Conservation (phyloP, 805 yeast species). For the Wickerhamomyces silvicola region DNA sequence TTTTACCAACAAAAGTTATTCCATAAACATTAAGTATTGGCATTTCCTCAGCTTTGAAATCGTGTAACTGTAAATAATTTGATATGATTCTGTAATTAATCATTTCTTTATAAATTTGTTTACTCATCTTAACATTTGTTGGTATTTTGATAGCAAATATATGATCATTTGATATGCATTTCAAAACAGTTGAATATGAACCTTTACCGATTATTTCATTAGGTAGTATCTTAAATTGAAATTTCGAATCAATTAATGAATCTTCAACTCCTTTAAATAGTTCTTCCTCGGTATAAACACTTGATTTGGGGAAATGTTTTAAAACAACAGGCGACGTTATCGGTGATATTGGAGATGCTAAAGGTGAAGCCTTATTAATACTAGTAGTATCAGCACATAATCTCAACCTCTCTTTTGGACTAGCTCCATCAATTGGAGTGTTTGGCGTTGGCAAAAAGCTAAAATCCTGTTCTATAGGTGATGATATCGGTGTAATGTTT, state of each 20-base stretch:
- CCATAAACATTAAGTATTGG: constrained; percentile 18
- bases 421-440: too few species aligned
- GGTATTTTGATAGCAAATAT: constrained; percentile 18
- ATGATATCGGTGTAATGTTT: too few species aligned
- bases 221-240: constrained; percentile 2
- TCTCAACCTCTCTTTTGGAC: too few species aligned
- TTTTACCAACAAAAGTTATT: constrained; percentile 10
- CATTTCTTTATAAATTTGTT: constrained; percentile 14
- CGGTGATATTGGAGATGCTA: not conserved
- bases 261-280: constrained; percentile 5
- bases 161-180: constrained; percentile 1
- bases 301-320: constrained; percentile 1
- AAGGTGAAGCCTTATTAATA: not conserved
- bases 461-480: too few species aligned
- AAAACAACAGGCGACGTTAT: not conserved
- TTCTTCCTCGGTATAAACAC: not conserved
- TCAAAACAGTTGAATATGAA: constrained; percentile 15
- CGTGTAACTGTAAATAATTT: constrained; percentile 4
- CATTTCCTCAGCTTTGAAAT: constrained; percentile 2
- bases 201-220: constrained; percentile 13
- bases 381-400: too few species aligned
- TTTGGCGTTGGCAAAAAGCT: too few species aligned
- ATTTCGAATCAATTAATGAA: constrained; percentile 6
- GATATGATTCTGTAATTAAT: constrained; percentile 13
- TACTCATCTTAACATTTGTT: constrained; percentile 6